These are phyloP conservation scores for Agaricus blazei DNA, from an alignment of 768 basidiomycete species.

Conservation along the genomic window DNA sequence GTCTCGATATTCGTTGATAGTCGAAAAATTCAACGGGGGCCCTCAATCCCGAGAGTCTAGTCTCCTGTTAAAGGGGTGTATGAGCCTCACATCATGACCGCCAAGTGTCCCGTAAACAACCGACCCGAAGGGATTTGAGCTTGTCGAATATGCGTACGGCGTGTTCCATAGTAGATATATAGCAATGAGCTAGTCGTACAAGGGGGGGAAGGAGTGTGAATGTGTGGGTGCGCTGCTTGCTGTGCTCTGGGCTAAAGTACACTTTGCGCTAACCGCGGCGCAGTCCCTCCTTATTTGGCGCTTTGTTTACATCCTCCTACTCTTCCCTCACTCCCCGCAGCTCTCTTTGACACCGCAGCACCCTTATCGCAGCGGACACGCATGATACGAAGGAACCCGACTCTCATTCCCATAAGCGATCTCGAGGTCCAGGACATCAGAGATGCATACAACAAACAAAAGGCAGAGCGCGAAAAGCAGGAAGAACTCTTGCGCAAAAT, in stretches of 20 bases:
- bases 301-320: conserved; percentile 7
- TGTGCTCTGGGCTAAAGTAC: conserved; percentile 2
- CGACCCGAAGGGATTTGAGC: conserved; percentile 65
- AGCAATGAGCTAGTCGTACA: conserved; percentile 12
- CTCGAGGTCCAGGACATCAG: conserved; percentile 76
- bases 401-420: conserved; percentile 72
- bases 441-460: conserved; percentile 49
- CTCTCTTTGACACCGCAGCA: not conserved
- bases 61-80: conserved; percentile 51
- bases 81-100: not conserved
- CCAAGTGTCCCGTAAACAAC: conserved; percentile 14
- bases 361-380: not conserved
- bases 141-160: conserved; percentile 63
- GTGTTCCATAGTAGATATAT: conserved; percentile 49
- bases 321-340: conserved; percentile 11
- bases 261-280: conserved; percentile 7
- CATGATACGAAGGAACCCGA: conserved; percentile 77
- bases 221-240: not conserved
- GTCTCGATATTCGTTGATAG: conserved; percentile 75
- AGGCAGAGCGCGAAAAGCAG: conserved; percentile 32
- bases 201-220: conserved; percentile 12
- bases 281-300: conserved; percentile 13
- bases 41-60: conserved; percentile 70
- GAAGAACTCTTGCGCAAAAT: conserved; percentile 39
- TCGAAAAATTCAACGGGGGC: conserved; percentile 80